A percentile compares a stretch with the other conserved stretches of the same genome.
Conservation (phyloP, 495 filamentous ascomycete genomes). For the Xylaria grammica region DNA sequence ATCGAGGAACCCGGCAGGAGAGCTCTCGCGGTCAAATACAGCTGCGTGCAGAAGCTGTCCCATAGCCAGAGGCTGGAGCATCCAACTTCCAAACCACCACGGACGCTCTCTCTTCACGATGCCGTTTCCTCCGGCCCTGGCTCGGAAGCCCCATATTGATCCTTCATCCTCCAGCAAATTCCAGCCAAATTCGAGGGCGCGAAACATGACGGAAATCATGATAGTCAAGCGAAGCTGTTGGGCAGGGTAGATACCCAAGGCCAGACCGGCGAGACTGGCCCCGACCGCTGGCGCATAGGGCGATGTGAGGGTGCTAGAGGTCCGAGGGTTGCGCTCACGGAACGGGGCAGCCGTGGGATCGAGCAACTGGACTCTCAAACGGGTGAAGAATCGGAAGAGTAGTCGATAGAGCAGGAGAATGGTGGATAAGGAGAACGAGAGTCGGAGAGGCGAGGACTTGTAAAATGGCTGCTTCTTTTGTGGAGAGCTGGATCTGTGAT, state of each 20-base stretch:
- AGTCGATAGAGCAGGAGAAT: slow-evolving; percentile 87
- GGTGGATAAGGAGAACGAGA: slow-evolving; percentile 80
- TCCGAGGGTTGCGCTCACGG: slow-evolving; percentile 77
- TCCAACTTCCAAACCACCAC: slow-evolving; percentile 95
- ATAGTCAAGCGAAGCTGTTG: slow-evolving; percentile 79
- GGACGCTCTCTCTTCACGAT: slow-evolving; percentile 56
- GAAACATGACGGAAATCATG: slow-evolving; percentile 77
- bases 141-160: slow-evolving; percentile 67
- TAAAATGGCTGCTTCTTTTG: slow-evolving; percentile 59
- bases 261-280: slow-evolving; percentile 81
- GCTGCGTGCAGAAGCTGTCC: slow-evolving; percentile 91
- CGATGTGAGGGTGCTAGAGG: slow-evolving; percentile 76
- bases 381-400: slow-evolving; percentile 86
- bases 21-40: slow-evolving; percentile 90
- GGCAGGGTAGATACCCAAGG: slow-evolving; percentile 77
- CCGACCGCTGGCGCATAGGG: slow-evolving; percentile 84
- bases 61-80: slow-evolving; percentile 89
- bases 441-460: slow-evolving; percentile 72
- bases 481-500: slow-evolving; percentile 10
- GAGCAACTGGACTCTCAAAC: slow-evolving; percentile 77
- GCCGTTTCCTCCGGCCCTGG: slow-evolving; percentile 42
- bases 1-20: slow-evolving; percentile 72
- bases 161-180: slow-evolving; percentile 82
- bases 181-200: slow-evolving; percentile 84
- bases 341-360: slow-evolving; percentile 76